Evolutionary conservation across 331 rosid species (phyloP).

Genomic region (Pyracantha coccinea): DNA sequence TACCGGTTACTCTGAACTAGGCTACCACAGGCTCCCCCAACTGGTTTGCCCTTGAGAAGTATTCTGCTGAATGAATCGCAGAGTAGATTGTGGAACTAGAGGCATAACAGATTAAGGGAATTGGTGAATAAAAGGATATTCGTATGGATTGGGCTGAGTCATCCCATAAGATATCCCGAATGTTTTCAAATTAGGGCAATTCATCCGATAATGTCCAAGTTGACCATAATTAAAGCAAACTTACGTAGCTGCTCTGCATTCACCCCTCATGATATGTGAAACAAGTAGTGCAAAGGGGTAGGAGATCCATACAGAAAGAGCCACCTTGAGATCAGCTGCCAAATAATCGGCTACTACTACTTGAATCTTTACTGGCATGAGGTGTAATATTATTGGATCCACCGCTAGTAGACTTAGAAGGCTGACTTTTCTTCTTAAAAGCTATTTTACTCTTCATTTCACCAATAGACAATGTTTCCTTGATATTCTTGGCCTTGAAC

Average conservation of each 20-base stretch:
- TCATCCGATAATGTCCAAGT: background rate
- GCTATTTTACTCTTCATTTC: too few species aligned
- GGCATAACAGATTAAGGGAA: background rate
- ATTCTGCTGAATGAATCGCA: background rate
- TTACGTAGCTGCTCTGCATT: fast-evolving
- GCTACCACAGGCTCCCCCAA: fast-evolving
- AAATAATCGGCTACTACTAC: background rate
- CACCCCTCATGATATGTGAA: background rate
- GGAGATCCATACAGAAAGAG: background rate
- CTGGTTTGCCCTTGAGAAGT: background rate
- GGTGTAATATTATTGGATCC: background rate
- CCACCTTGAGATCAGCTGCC: background rate
- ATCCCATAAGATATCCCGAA: background rate
- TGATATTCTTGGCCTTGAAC: background rate
- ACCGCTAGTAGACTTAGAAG: fast-evolving
- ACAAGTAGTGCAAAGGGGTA: too few species aligned
- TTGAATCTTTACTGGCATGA: background rate
- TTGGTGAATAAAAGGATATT: background rate
- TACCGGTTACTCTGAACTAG: too few species aligned
- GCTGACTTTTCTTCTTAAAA: too few species aligned
- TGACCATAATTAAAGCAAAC: background rate
- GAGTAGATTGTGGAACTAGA: background rate
- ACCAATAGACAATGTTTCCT: background rate
- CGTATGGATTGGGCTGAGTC: background rate
- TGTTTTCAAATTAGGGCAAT: background rate